These are phyloP conservation scores for Trichosporon faecale DNA, from an alignment of 1,284 basidiomycete genomes.

Conservation along the genomic window DNA sequence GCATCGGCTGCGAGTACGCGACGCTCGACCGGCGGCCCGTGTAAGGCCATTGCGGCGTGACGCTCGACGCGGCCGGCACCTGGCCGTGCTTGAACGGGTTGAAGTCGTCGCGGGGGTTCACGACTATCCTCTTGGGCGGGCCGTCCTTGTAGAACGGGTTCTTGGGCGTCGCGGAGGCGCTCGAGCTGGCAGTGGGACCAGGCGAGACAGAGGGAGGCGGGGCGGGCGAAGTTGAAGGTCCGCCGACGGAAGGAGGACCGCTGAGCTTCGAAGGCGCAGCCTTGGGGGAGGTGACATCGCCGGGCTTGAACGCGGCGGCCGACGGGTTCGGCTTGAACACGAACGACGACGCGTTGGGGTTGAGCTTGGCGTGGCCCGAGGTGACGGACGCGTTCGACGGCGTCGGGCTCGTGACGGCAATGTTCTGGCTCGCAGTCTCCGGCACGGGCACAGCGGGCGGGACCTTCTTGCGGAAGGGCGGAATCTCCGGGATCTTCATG, in stretches of 20 bases:
- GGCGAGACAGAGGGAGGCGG: slow-evolving; percentile 32
- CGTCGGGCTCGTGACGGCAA: slow-evolving; percentile 53
- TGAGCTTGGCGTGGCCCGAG: slow-evolving; percentile 59
- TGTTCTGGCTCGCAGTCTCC: slow-evolving; percentile 41
- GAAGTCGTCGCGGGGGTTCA: slow-evolving; percentile 88
- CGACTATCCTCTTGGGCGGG: slow-evolving; percentile 66
- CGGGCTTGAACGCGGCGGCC: slow-evolving; percentile 55
- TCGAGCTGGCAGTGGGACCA: slow-evolving; percentile 15
- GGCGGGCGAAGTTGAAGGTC: neutral
- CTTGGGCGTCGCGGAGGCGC: slow-evolving; percentile 23
- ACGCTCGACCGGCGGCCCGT: slow-evolving; percentile 82
- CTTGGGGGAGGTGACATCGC: slow-evolving; percentile 4
- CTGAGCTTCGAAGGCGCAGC: slow-evolving; percentile 2
- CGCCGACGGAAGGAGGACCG: neutral
- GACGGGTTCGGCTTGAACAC: slow-evolving; percentile 62
- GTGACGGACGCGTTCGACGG: slow-evolving; percentile 45
- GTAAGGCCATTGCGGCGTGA: slow-evolving; percentile 80
- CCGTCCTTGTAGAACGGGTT: slow-evolving; percentile 87
- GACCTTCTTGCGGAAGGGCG: slow-evolving; percentile 67
- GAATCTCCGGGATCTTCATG: slow-evolving; percentile 76
- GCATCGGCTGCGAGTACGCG: slow-evolving; percentile 47
- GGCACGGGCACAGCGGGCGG: slow-evolving; percentile 37
- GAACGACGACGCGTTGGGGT: slow-evolving; percentile 66
- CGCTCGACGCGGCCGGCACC: slow-evolving; percentile 66
- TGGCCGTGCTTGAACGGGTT: slow-evolving; percentile 72